Conservation (phyloP, 306 rosid species). For the Cajanus cajan region DNA sequence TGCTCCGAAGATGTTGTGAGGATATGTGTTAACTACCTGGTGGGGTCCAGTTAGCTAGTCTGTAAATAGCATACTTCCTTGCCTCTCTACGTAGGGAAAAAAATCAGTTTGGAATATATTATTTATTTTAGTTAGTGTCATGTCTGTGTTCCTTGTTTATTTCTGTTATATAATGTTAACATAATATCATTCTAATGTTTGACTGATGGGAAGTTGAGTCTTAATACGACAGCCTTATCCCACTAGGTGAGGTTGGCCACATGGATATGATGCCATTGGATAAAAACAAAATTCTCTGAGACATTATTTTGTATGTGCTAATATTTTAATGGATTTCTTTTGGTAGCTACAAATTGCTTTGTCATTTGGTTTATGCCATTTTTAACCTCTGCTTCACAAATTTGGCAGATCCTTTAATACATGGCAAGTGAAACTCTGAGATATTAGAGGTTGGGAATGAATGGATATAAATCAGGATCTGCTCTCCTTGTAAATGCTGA, state of each 20-base stretch:
- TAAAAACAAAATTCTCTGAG: neutral
- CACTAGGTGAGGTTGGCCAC: neutral
- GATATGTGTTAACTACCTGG: neutral
- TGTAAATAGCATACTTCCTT: neutral
- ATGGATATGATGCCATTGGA: neutral
- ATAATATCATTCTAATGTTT: neutral
- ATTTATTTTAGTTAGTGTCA: neutral
- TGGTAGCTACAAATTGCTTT: neutral
- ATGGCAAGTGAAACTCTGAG: constrained; percentile 47
- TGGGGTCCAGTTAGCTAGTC: neutral
- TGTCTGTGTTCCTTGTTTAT: neutral
- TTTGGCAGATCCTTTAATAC: constrained; percentile 26
- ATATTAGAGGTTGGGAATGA: constrained; percentile 59
- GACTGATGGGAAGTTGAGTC: neutral
- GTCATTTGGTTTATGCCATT: neutral
- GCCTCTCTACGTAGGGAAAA: neutral
- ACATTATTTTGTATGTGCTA: neutral
- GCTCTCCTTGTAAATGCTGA: constrained; percentile 85
- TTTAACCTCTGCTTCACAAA: constrained; percentile 6
- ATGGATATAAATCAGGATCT: constrained; percentile 68
- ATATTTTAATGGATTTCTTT: neutral
- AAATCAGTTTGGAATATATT: neutral
- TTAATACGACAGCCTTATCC: neutral
- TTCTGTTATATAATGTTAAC: neutral
- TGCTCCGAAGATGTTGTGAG: neutral